A percentile compares a stretch with the other conserved stretches of the same genome.
These are phyloP conservation scores for Casuarina cunninghamiana DNA, from an alignment of 306 rosid species.

Conservation along the genomic window DNA sequence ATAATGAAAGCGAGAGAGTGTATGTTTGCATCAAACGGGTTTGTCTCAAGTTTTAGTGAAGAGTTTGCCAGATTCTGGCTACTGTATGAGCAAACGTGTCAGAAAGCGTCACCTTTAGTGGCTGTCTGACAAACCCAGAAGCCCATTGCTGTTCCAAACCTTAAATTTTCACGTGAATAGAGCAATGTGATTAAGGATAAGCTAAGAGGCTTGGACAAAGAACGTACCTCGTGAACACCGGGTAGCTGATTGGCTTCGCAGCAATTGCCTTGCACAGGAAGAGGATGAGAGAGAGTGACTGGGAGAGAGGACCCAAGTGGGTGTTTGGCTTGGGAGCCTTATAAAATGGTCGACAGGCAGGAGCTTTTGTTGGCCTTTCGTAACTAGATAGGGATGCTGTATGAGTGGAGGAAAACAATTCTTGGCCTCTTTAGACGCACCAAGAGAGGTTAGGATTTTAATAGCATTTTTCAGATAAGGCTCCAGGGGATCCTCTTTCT, in stretches of 20 bases:
- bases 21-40: background rate
- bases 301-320: constrained; percentile 16
- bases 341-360: constrained; percentile 41
- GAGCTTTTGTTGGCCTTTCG: constrained; percentile 54
- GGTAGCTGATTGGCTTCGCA: constrained; percentile 33
- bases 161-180: background rate
- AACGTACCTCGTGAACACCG: constrained; percentile 47
- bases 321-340: background rate
- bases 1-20: background rate
- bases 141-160: background rate
- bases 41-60: background rate
- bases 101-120: constrained; percentile 10
- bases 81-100: background rate
- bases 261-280: constrained; percentile 22
- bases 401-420: constrained; percentile 70
- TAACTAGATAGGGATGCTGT: constrained; percentile 65
- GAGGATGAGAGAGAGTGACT: constrained; percentile 9
- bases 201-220: background rate
- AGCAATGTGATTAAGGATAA: background rate
- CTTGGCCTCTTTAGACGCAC: constrained; percentile 53
- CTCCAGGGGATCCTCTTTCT: background rate
- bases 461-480: constrained; percentile 36
- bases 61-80: constrained; percentile 9
- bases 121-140: background rate
- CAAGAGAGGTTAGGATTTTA: constrained; percentile 44